Evolutionary conservation across 2,329 filamentous ascomycete genomes (phyloP).

Genomic region (Diplodia intermedia): DNA sequence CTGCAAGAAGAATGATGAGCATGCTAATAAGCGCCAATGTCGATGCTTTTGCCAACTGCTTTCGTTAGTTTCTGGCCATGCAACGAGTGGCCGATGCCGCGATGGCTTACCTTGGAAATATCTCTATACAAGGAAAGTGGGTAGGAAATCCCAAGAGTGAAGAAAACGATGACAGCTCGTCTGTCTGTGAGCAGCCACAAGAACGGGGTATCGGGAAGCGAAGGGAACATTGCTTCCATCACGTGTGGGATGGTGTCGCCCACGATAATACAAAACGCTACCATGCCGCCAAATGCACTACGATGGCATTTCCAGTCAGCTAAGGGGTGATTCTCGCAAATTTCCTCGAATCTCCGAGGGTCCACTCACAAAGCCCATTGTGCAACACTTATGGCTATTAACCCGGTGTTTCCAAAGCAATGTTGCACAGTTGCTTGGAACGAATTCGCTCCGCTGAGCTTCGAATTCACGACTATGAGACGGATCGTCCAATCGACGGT

Average conservation of each 20-base stretch:
- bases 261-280: slow-evolving; percentile 96
- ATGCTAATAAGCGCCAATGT: slow-evolving; percentile 93
- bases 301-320: not conserved
- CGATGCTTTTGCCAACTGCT: slow-evolving; percentile 90
- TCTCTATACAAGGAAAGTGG: slow-evolving; percentile 93
- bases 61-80: not conserved
- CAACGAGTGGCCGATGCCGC: not conserved
- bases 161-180: slow-evolving; percentile 84
- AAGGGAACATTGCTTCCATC: slow-evolving; percentile 80
- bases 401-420: slow-evolving; percentile 86
- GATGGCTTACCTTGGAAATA: slow-evolving; percentile 82
- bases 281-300: slow-evolving; percentile 94
- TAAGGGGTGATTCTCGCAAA: not conserved
- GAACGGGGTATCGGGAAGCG: slow-evolving; percentile 73
- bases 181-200: slow-evolving; percentile 83
- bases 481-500: slow-evolving; percentile 97
- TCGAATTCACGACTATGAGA: slow-evolving; percentile 96
- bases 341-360: not conserved
- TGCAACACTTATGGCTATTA: slow-evolving; percentile 88
- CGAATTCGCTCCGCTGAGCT: slow-evolving; percentile 89
- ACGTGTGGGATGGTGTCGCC: slow-evolving; percentile 96
- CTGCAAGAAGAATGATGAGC: slow-evolving; percentile 85
- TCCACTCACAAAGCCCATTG: slow-evolving; percentile 84
- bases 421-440: slow-evolving; percentile 96
- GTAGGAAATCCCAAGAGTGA: slow-evolving; percentile 84